Percentiles rank a stretch among this genome's conserved stretches.
Conservation (phyloP, 768 basidiomycete genomes). For the Panus rudis region DNA sequence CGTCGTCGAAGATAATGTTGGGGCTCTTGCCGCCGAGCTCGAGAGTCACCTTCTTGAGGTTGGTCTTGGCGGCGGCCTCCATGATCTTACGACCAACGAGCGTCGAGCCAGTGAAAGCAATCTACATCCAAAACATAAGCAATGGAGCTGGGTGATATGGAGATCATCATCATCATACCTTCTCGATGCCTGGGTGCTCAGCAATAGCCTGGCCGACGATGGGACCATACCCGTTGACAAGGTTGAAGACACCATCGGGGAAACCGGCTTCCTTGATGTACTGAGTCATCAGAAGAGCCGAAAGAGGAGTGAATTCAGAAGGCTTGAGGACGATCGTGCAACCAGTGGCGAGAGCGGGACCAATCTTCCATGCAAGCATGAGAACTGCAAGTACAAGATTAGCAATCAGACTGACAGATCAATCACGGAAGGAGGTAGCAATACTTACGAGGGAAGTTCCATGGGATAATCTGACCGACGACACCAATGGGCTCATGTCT, state of each 20-base stretch:
- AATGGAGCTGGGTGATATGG: not conserved
- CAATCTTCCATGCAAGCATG: conserved; percentile 57
- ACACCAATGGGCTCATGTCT: conserved; percentile 56
- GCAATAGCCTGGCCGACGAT: conserved; percentile 53
- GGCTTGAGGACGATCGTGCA: conserved; percentile 59
- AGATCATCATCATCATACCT: conserved; percentile 23
- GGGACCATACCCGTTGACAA: conserved; percentile 47
- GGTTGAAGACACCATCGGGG: conserved; percentile 58
- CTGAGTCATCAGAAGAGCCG: conserved; percentile 38
- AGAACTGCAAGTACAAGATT: conserved; percentile 25
- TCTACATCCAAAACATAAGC: conserved; percentile 15
- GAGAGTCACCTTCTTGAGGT: conserved; percentile 64
- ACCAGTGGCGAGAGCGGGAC: conserved; percentile 57
- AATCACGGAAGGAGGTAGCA: not conserved
- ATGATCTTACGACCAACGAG: conserved; percentile 57
- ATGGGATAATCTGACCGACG: conserved; percentile 56
- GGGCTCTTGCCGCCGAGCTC: conserved; percentile 72
- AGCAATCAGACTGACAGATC: not conserved
- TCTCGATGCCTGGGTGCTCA: conserved; percentile 50
- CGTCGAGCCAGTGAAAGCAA: conserved; percentile 71
- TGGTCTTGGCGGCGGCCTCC: conserved; percentile 50
- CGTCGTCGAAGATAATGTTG: conserved; percentile 55
- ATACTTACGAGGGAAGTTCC: conserved; percentile 50
- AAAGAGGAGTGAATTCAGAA: conserved; percentile 57
- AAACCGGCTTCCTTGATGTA: conserved; percentile 53